phyloP scores from a whole-genome alignment of 768 basidiomycete genomes.

The Podaxis sp. region DNA sequence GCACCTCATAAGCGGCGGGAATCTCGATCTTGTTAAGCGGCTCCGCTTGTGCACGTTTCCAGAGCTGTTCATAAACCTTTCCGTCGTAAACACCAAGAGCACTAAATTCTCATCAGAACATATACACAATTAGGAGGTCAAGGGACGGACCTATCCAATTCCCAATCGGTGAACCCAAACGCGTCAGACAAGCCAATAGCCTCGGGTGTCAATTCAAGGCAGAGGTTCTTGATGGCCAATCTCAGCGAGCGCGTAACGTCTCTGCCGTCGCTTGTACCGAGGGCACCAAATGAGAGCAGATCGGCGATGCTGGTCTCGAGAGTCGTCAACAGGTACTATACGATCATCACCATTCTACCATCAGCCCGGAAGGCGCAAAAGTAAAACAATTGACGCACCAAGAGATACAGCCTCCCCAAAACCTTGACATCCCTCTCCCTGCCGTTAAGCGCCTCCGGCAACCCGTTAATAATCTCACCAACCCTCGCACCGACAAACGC shows the following conservation, averaged over 20 bases:
- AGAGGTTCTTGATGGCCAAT: slow-evolving; percentile 45
- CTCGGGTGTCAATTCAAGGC: slow-evolving; percentile 55
- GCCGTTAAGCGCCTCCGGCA: slow-evolving; percentile 21
- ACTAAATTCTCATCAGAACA: slow-evolving; percentile 27
- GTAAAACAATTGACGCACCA: slow-evolving; percentile 33
- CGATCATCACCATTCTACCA: background rate
- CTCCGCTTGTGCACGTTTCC: slow-evolving; percentile 54
- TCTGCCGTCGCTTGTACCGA: slow-evolving; percentile 23
- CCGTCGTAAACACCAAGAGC: slow-evolving; percentile 65
- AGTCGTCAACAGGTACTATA: slow-evolving; percentile 59
- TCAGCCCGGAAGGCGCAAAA: background rate
- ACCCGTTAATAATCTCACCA: slow-evolving; percentile 39
- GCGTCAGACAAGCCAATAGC: slow-evolving; percentile 69
- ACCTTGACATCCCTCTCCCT: slow-evolving; percentile 25
- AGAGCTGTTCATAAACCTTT: slow-evolving; percentile 65
- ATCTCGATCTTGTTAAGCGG: slow-evolving; percentile 56
- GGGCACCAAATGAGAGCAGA: slow-evolving; percentile 53
- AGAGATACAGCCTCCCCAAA: slow-evolving; percentile 36
- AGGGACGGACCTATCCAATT: slow-evolving; percentile 55
- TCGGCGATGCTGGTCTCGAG: slow-evolving; percentile 57
- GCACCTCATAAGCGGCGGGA: slow-evolving; percentile 53
- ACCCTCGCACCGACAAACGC: slow-evolving; percentile 64
- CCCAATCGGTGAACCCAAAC: slow-evolving; percentile 75
- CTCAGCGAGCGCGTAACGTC: slow-evolving; percentile 52
- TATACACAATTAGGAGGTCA: background rate